phyloP scores from a whole-genome alignment of 1,284 basidiomycete genomes.

The Ganoderma lingzhi region DNA sequence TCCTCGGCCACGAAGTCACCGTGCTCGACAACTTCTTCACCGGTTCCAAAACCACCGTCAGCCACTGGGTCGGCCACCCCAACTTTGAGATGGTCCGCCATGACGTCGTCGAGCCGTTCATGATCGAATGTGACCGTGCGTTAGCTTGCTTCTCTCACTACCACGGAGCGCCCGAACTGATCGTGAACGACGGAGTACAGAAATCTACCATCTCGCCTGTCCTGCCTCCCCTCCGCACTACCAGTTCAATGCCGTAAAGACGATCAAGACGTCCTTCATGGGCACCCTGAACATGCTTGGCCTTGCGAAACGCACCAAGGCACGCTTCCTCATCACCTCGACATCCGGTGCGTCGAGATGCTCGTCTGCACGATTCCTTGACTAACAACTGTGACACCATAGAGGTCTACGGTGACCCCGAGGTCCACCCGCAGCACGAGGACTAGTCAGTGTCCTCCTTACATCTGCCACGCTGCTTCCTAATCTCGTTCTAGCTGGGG shows the following conservation, averaged over 20 bases:
- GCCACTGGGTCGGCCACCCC: slow-evolving; percentile 96
- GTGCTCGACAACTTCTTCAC: slow-evolving; percentile 99
- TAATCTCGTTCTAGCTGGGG: slow-evolving; percentile 76
- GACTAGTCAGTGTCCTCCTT: slow-evolving; percentile 75
- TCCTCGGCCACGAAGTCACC: slow-evolving; percentile 97
- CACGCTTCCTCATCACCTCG: slow-evolving; percentile 94
- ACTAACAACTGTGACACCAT: slow-evolving; percentile 26
- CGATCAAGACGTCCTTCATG: slow-evolving; percentile 97
- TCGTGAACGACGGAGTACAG: slow-evolving; percentile 49
- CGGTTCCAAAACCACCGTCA: slow-evolving; percentile 93
- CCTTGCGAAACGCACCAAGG: slow-evolving; percentile 97
- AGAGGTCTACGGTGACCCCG: slow-evolving; percentile 98
- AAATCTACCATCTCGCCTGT: slow-evolving; percentile 97
- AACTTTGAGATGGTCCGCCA: slow-evolving; percentile 98
- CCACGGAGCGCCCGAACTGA: slow-evolving; percentile 1
- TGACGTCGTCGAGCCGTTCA: slow-evolving; percentile 95
- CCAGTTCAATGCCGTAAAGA: slow-evolving; percentile 96
- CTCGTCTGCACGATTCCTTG: slow-evolving; percentile 20
- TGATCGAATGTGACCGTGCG: slow-evolving; percentile 97
- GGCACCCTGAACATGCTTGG: slow-evolving; percentile 98
- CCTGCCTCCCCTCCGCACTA: slow-evolving; percentile 96
- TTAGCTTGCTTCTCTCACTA: neutral
- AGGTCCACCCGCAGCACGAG: slow-evolving; percentile 95
- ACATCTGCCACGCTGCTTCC: neutral
- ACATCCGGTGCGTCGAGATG: slow-evolving; percentile 74